A percentile compares a stretch with the other conserved stretches of the same genome.
phyloP scores from a whole-genome alignment of 176 grass and related monocot genomes.

The Secale cereale region DNA sequence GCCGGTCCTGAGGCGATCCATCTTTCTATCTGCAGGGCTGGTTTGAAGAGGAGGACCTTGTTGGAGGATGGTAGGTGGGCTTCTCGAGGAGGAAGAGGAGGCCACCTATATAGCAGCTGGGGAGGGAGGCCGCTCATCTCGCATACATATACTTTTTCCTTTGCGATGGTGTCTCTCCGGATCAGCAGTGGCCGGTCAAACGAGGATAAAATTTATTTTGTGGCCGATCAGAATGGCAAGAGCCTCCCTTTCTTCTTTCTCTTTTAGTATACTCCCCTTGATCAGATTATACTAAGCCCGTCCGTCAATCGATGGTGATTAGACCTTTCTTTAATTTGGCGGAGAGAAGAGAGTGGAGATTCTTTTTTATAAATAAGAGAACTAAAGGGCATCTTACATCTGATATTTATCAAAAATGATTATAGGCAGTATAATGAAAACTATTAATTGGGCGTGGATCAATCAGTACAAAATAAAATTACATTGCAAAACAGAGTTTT shows the following conservation, averaged over 20 bases:
- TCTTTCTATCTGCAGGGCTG: conserved; percentile 59
- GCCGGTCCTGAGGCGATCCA: conserved; percentile 61
- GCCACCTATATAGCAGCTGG: conserved; percentile 29
- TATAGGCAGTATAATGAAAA: no score
- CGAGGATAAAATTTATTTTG: neutral
- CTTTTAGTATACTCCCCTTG: no score
- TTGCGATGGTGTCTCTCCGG: neutral
- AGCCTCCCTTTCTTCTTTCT: neutral
- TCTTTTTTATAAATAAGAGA: no score
- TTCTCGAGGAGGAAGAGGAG: neutral
- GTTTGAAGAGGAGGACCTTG: neutral
- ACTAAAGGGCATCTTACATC: no score
- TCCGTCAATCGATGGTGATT: neutral
- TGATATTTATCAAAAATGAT: no score
- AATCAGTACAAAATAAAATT: no score
- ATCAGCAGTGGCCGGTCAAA: neutral
- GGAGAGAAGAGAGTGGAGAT: no score
- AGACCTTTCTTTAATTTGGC: neutral
- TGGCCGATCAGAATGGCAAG: neutral
- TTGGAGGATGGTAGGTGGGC: neutral
- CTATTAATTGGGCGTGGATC: no score
- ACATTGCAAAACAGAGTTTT: no score
- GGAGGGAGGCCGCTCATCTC: conserved; percentile 30
- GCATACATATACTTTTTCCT: neutral
- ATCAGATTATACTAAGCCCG: neutral